These are phyloP conservation scores for Xylaria sp. DNA, from an alignment of 2,329 filamentous ascomycete genomes.

Conservation along the genomic window DNA sequence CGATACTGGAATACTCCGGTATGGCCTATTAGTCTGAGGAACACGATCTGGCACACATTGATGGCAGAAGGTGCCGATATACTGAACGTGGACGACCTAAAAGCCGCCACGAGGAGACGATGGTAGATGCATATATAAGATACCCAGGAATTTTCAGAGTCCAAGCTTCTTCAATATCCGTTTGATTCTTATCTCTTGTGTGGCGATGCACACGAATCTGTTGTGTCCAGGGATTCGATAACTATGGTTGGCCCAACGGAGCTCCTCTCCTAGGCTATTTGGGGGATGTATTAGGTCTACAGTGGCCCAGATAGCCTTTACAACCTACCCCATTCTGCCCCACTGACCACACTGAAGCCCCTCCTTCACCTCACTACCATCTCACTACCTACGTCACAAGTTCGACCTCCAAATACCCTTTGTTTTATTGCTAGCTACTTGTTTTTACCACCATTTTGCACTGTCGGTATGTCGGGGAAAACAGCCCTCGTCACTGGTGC, in stretches of 20 bases:
- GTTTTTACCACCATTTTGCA: background rate
- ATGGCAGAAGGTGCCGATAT: slow-evolving; percentile 68
- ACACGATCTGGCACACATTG: slow-evolving; percentile 66
- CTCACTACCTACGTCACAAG: slow-evolving; percentile 31
- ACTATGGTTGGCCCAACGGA: no score
- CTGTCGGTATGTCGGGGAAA: slow-evolving; percentile 50
- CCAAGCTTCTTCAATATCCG: background rate
- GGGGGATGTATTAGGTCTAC: no score
- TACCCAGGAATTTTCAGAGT: slow-evolving; percentile 2
- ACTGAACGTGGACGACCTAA: slow-evolving; percentile 70
- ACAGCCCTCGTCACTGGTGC: slow-evolving; percentile 84
- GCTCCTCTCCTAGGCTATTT: no score
- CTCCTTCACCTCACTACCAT: background rate
- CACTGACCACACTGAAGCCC: slow-evolving; percentile 11
- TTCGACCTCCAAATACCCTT: background rate
- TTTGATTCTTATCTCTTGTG: background rate
- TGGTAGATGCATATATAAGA: slow-evolving; percentile 48
- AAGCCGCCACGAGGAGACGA: slow-evolving; percentile 54
- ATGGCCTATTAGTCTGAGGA: slow-evolving; percentile 65
- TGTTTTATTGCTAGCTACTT: background rate
- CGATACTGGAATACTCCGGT: slow-evolving; percentile 70
- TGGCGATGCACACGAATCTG: background rate
- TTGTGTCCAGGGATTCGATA: background rate
- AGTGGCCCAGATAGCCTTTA: background rate
- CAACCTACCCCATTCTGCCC: background rate